phyloP scores from a whole-genome alignment of 345 rosid species.

The Sisymbrium irio region DNA sequence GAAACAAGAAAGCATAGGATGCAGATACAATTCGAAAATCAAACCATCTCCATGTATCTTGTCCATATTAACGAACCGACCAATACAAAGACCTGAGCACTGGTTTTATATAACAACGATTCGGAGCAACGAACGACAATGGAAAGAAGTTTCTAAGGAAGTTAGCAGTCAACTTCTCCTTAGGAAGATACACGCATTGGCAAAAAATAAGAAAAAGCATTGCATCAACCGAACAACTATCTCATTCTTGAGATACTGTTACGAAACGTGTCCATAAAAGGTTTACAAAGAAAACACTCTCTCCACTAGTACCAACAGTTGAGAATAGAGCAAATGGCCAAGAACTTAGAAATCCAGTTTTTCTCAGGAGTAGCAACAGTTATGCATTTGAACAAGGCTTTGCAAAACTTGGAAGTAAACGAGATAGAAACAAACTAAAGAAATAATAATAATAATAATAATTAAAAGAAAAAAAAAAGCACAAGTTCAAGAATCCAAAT shows the following conservation, averaged over 20 bases:
- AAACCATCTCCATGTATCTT: constrained; percentile 3
- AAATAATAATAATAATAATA: background rate
- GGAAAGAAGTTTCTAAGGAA: background rate
- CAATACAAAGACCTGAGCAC: constrained; percentile 9
- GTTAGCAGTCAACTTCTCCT: background rate
- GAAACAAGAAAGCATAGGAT: background rate
- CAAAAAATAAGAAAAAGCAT: background rate
- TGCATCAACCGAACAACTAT: constrained; percentile 2
- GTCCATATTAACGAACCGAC: background rate
- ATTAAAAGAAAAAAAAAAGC: background rate
- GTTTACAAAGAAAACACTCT: background rate
- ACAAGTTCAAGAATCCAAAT: constrained; percentile 33
- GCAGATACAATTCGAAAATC: background rate
- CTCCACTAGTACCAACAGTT: background rate
- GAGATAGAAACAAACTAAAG: constrained; percentile 7
- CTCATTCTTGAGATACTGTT: background rate
- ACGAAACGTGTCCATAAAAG: background rate
- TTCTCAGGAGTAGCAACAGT: constrained; percentile 28
- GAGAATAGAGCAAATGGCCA: constrained; percentile 14
- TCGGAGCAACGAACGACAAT: background rate
- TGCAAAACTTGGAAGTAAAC: constrained; percentile 31
- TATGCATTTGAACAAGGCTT: constrained; percentile 26
- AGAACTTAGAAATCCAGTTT: constrained; percentile 17
- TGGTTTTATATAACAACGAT: background rate
- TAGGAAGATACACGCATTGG: background rate